Conservation (phyloP, 768 basidiomycete genomes). For the Antrodiella citrinella region DNA sequence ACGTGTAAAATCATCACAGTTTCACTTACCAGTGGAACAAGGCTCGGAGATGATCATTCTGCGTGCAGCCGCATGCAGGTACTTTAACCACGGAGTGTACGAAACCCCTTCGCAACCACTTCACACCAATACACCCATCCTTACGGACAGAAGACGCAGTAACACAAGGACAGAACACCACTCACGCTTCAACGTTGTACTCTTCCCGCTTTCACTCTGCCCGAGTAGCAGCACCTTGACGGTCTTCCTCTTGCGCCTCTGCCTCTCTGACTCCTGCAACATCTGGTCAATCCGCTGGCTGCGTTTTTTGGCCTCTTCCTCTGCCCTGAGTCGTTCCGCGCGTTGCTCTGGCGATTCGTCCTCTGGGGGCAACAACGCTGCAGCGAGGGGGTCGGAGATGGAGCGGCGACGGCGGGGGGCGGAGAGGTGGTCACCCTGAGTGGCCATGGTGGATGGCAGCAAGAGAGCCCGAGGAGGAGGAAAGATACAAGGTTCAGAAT, state of each 20-base stretch:
- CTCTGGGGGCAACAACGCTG: slow-evolving; percentile 57
- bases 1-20: not conserved
- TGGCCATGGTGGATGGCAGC: slow-evolving; percentile 11
- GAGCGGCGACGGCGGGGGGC: slow-evolving; percentile 27
- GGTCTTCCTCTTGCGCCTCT: slow-evolving; percentile 50
- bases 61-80: not conserved
- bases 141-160: not conserved
- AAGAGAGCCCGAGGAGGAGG: slow-evolving; percentile 5
- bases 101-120: not conserved
- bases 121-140: not conserved
- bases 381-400: slow-evolving; percentile 59
- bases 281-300: slow-evolving; percentile 77
- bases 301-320: slow-evolving; percentile 63
- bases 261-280: slow-evolving; percentile 59
- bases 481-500: slow-evolving; percentile 11
- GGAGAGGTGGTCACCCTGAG: slow-evolving; percentile 4
- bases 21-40: not conserved
- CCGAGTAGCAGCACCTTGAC: slow-evolving; percentile 76
- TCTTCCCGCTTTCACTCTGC: slow-evolving; percentile 87
- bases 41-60: not conserved
- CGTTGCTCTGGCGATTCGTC: slow-evolving; percentile 66
- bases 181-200: slow-evolving; percentile 84
- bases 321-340: slow-evolving; percentile 54
- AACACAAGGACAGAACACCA: slow-evolving; percentile 14
- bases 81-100: not conserved